Conservation (phyloP, 257 asterid genomes). For the Solanum corneliomulleri region DNA sequence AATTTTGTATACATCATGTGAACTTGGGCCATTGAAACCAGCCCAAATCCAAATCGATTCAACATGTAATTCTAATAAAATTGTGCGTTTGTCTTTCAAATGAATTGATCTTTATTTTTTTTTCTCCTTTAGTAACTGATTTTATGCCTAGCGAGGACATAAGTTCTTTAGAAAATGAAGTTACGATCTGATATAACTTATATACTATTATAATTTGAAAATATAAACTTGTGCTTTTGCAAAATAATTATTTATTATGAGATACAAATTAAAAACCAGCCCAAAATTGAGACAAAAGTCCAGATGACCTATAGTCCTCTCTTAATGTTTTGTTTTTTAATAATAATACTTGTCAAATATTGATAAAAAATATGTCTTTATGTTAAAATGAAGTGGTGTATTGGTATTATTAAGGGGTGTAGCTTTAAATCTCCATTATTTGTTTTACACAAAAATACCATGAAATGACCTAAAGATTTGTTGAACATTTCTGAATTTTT, state of each 20-base stretch:
- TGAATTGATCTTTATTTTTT: too few species aligned
- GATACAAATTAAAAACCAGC: not conserved
- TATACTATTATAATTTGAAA: too few species aligned
- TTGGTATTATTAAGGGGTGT: not conserved
- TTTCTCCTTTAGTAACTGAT: too few species aligned
- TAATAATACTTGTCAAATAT: not conserved
- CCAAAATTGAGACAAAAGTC: not conserved
- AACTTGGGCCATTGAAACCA: not conserved
- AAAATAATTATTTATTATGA: not conserved
- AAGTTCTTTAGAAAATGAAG: not conserved
- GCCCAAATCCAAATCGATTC: not conserved
- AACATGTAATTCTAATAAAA: not conserved
- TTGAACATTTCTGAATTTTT: not conserved
- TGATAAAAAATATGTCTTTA: not conserved
- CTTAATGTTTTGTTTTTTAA: not conserved
- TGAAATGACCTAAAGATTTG: not conserved
- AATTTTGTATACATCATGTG: not conserved
- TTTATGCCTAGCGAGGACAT: too few species aligned
- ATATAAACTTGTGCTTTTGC: not conserved
- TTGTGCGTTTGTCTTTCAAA: too few species aligned
- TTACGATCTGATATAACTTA: too few species aligned
- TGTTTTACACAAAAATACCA: not conserved
- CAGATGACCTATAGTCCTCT: not conserved
- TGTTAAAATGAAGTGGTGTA: not conserved
- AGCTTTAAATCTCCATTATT: not conserved